phyloP scores from a whole-genome alignment of 106 monocot genomes.

The Allium sativum region DNA sequence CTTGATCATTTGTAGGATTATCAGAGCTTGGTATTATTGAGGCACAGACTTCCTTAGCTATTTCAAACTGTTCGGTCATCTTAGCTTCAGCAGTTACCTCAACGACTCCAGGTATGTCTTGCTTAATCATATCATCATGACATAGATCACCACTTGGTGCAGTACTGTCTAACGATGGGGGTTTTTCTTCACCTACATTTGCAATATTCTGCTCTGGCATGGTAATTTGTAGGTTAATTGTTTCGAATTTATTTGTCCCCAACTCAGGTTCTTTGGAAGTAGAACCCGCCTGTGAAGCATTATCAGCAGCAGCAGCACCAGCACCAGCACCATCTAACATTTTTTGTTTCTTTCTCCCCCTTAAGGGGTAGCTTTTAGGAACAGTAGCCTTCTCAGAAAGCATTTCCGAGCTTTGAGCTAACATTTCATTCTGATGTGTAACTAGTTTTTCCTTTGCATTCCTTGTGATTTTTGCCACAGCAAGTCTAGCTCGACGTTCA shows the following conservation, averaged over 20 bases:
- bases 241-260: background rate
- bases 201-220: background rate
- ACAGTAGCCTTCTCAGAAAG: too few species aligned
- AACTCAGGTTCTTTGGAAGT: background rate
- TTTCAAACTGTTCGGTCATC: background rate
- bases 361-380: background rate
- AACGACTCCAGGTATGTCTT: background rate
- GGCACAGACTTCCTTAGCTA: too few species aligned
- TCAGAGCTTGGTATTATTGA: background rate
- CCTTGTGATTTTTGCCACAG: conserved; percentile 31
- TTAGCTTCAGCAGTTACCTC: background rate
- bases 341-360: background rate
- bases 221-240: background rate
- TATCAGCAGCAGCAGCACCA: background rate
- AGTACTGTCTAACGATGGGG: too few species aligned
- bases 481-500: conserved; percentile 42
- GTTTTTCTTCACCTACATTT: too few species aligned
- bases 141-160: background rate
- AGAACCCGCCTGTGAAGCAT: background rate
- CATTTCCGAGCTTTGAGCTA: too few species aligned
- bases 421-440: too few species aligned
- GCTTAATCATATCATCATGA: background rate
- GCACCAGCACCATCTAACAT: background rate
- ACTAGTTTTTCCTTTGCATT: conserved; percentile 10
- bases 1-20: conserved; percentile 1